Conservation (phyloP, 371 early-diverging fungal species). For the Lichtheimia corymbifera region DNA sequence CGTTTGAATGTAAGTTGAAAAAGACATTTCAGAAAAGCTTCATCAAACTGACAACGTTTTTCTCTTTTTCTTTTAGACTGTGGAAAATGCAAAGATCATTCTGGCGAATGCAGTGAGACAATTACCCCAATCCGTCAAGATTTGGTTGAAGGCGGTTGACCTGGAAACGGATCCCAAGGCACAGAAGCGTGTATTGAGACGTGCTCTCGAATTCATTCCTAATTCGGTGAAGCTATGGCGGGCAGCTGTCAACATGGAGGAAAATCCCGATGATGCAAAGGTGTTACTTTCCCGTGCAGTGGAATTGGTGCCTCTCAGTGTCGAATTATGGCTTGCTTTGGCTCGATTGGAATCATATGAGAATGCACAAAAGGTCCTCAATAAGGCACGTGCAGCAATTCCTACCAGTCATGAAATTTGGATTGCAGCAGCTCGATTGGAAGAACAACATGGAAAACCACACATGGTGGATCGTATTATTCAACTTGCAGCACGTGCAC, state of each 20-base stretch:
- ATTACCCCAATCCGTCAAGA: slow-evolving; percentile 87
- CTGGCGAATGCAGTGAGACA: slow-evolving; percentile 89
- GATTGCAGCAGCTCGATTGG: slow-evolving; percentile 92
- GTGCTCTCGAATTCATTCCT: slow-evolving; percentile 93
- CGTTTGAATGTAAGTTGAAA: slow-evolving; percentile 70
- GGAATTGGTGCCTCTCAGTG: slow-evolving; percentile 86
- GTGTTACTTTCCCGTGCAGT: slow-evolving; percentile 91
- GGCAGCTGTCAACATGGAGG: slow-evolving; percentile 88
- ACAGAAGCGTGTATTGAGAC: slow-evolving; percentile 87
- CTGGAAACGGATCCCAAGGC: slow-evolving; percentile 78
- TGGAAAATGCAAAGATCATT: slow-evolving; percentile 86
- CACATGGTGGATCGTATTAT: slow-evolving; percentile 75
- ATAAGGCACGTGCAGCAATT: slow-evolving; percentile 81
- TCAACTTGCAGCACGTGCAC: slow-evolving; percentile 63
- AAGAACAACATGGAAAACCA: slow-evolving; percentile 79
- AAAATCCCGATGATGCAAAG: slow-evolving; percentile 90
- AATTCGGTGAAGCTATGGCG: slow-evolving; percentile 93
- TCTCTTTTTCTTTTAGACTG: slow-evolving; percentile 26
- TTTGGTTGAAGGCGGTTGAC: slow-evolving; percentile 91
- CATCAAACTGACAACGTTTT: too few species aligned
- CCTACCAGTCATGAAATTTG: slow-evolving; percentile 94
- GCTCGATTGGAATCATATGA: slow-evolving; percentile 89
- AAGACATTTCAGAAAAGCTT: too few species aligned
- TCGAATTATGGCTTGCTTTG: slow-evolving; percentile 94
- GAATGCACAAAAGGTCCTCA: slow-evolving; percentile 89